Conservation (phyloP, 148 eudicot genomes). For the Chenopodium quinoa region DNA sequence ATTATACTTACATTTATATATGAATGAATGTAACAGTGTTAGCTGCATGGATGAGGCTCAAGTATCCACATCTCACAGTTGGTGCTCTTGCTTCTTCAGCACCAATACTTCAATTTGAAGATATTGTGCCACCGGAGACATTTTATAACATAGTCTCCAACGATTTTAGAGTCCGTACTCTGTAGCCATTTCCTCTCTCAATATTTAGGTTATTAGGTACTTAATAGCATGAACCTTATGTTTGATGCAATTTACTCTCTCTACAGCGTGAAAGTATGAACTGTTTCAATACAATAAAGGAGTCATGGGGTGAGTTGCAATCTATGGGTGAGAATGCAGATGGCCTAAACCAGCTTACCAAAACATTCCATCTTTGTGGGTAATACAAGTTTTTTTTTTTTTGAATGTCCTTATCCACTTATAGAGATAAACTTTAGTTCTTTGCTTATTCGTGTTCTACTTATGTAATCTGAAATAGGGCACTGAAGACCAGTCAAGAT, state of each 20-base stretch:
- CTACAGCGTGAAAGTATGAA: conserved; percentile 72
- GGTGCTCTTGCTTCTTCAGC: conserved; percentile 97
- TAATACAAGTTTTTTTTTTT: conserved; percentile 23
- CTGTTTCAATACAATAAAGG: conserved; percentile 82
- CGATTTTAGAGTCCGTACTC: conserved; percentile 59
- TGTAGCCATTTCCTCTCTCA: background rate
- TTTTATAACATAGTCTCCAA: conserved; percentile 78
- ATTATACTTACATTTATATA: background rate
- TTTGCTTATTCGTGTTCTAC: conserved; percentile 9
- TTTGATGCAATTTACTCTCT: background rate
- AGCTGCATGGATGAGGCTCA: conserved; percentile 98
- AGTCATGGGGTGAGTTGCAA: conserved; percentile 66
- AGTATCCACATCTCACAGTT: conserved; percentile 80
- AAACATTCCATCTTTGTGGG: conserved; percentile 70
- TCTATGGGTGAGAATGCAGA: conserved; percentile 46
- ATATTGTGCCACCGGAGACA: conserved; percentile 76
- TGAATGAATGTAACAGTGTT: conserved; percentile 58
- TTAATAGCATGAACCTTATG: background rate
- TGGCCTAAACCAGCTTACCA: conserved; percentile 59
- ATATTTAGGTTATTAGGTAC: background rate
- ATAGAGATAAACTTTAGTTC: background rate
- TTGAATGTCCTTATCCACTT: background rate
- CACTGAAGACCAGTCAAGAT: conserved; percentile 44
- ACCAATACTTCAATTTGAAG: conserved; percentile 88
- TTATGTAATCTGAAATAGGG: conserved; percentile 42